These are phyloP conservation scores for Entoloma clypeatum DNA, from an alignment of 1,284 basidiomycete species.

Conservation along the genomic window DNA sequence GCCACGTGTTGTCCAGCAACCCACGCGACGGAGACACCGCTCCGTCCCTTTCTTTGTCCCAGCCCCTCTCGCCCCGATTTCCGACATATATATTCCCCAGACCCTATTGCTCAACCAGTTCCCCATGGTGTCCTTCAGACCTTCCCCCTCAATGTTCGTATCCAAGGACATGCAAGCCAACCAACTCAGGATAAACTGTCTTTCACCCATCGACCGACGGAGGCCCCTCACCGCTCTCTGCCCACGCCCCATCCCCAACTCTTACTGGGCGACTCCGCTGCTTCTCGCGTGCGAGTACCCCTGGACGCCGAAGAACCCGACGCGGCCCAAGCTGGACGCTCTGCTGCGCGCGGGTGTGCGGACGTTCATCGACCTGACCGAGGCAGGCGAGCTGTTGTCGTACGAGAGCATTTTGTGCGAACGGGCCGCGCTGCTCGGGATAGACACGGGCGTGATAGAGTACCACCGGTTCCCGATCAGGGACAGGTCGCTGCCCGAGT, in stretches of 20 bases:
- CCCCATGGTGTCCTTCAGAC: conserved; percentile 9
- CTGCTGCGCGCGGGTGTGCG: conserved; percentile 66
- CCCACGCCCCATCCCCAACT: conserved; percentile 68
- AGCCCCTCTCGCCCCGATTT: too few species aligned
- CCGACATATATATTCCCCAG: too few species aligned
- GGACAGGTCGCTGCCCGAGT: conserved; percentile 61
- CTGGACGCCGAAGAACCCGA: conserved; percentile 55
- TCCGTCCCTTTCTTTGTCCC: too few species aligned
- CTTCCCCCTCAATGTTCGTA: background rate
- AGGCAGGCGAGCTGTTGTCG: conserved; percentile 62
- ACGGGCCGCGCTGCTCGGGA: conserved; percentile 50
- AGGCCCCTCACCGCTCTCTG: conserved; percentile 26
- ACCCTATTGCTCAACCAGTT: too few species aligned
- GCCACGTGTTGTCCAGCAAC: too few species aligned
- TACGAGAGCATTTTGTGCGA: conserved; percentile 54
- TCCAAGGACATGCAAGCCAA: conserved; percentile 16
- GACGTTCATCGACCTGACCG: conserved; percentile 77
- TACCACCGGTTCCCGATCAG: conserved; percentile 75
- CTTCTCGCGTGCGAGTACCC: conserved; percentile 78
- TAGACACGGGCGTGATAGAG: conserved; percentile 50
- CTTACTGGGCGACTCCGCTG: conserved; percentile 71
- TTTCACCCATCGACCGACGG: conserved; percentile 21
- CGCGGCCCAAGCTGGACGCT: conserved; percentile 61
- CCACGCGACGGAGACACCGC: too few species aligned
- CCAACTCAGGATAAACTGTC: conserved; percentile 16